A percentile compares a stretch with the other conserved stretches of the same genome.
Evolutionary conservation across 2,329 filamentous ascomycete genomes (phyloP).

Genomic region (Diaporthe vexans): DNA sequence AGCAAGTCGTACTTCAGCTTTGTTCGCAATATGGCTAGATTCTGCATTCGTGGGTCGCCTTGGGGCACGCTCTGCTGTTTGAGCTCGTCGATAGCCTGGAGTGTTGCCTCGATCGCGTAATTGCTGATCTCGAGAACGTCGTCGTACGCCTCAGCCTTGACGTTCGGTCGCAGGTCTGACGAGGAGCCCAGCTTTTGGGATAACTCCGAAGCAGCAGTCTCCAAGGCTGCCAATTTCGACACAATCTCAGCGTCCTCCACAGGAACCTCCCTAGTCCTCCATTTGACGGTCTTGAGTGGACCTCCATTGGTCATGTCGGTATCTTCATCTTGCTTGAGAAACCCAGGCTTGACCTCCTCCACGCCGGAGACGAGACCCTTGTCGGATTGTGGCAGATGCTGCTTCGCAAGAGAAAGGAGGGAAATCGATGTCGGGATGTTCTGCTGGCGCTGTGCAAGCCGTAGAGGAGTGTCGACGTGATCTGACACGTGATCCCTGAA

Average conservation of each 20-base stretch:
- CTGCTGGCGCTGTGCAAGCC: conserved; percentile 94
- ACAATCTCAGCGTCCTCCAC: conserved; percentile 96
- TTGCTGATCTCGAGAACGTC: conserved; percentile 91
- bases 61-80: conserved; percentile 85
- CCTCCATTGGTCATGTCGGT: conserved; percentile 59
- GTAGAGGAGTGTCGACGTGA: conserved; percentile 92
- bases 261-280: conserved; percentile 87
- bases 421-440: conserved; percentile 88
- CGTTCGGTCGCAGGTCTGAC: conserved; percentile 65
- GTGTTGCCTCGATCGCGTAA: conserved; percentile 93
- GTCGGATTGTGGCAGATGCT: conserved; percentile 80
- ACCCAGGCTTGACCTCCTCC: conserved; percentile 76
- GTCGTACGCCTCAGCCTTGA: conserved; percentile 90
- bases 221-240: conserved; percentile 81
- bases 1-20: conserved; percentile 95
- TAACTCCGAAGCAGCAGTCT: conserved; percentile 65
- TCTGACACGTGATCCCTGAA: conserved; percentile 89
- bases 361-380: conserved; percentile 74
- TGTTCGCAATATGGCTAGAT: conserved; percentile 90
- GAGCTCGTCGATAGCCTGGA: conserved; percentile 92
- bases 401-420: conserved; percentile 82
- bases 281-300: conserved; percentile 82
- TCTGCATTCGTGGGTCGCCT: conserved; percentile 89
- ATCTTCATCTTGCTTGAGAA: conserved; percentile 73
- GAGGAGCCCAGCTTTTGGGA: conserved; percentile 62